These are phyloP conservation scores for Puya raimondii DNA, from an alignment of 176 grass and related monocot species.

Conservation along the genomic window DNA sequence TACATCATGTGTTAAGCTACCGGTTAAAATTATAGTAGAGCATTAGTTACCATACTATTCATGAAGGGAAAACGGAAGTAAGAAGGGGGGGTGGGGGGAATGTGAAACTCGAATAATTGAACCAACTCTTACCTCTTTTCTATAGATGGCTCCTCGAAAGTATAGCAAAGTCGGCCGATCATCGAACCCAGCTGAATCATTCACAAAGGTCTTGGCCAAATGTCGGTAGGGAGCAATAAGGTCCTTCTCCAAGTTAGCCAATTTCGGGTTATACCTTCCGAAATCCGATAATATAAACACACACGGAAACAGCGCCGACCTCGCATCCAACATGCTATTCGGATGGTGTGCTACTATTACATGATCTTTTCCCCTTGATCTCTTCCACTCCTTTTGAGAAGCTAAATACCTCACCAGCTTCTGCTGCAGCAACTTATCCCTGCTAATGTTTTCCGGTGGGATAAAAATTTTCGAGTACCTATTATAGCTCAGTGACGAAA, in stretches of 20 bases:
- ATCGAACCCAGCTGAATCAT: conserved; percentile 65
- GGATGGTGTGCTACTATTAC: conserved; percentile 89
- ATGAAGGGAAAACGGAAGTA: not conserved
- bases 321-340: conserved; percentile 69
- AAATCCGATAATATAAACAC: conserved; percentile 86
- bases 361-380: conserved; percentile 57
- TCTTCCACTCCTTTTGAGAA: conserved; percentile 56
- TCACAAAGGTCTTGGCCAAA: conserved; percentile 53
- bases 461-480: conserved; percentile 52
- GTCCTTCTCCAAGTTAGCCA: conserved; percentile 87
- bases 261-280: conserved; percentile 63
- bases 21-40: not conserved
- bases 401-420: conserved; percentile 54
- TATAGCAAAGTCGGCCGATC: conserved; percentile 56
- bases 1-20: not conserved
- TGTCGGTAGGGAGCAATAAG: conserved; percentile 76
- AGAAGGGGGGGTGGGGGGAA: not conserved
- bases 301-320: conserved; percentile 40
- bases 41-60: not conserved
- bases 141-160: conserved; percentile 86
- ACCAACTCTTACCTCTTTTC: conserved; percentile 81
- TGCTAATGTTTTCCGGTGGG: conserved; percentile 48
- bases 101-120: not conserved
- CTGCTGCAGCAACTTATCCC: conserved; percentile 48
- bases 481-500: conserved; percentile 85